Conservation (phyloP, 129 eudicot species). For the Lactuca saligna region DNA sequence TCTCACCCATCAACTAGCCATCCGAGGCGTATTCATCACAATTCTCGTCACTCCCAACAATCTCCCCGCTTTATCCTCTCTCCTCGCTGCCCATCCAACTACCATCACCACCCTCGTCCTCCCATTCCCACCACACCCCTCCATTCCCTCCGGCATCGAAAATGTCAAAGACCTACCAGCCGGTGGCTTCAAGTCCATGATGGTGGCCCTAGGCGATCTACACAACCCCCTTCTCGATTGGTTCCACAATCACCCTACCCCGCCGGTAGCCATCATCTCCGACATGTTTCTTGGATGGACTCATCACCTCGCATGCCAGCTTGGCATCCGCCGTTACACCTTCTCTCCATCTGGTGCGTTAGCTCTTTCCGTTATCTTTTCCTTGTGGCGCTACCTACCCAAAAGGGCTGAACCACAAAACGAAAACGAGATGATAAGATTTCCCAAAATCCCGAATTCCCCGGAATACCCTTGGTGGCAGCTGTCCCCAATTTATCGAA, state of each 20-base stretch:
- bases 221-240: constrained; percentile 40
- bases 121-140: constrained; percentile 56
- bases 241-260: constrained; percentile 53
- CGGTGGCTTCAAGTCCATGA: constrained; percentile 39
- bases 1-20: constrained; percentile 56
- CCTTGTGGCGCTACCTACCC: constrained; percentile 51
- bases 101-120: constrained; percentile 59
- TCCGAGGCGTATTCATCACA: constrained; percentile 48
- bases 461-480: constrained; percentile 70
- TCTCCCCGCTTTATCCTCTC: constrained; percentile 39
- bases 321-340: constrained; percentile 48
- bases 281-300: constrained; percentile 75
- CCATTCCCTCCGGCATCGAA: constrained; percentile 65
- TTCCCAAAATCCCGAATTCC: constrained; percentile 44
- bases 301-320: constrained; percentile 35
- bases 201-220: constrained; percentile 43
- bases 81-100: constrained; percentile 51
- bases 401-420: constrained; percentile 26
- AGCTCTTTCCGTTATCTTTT: constrained; percentile 44
- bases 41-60: constrained; percentile 63
- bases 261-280: constrained; percentile 58
- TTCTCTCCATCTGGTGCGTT: constrained; percentile 63
- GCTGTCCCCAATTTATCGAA: constrained; percentile 55
- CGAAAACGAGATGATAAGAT: constrained; percentile 29
- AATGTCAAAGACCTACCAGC: constrained; percentile 56